These are phyloP conservation scores for Talaromyces sp. DNA, from an alignment of 2,329 filamentous ascomycete species.

Conservation along the genomic window DNA sequence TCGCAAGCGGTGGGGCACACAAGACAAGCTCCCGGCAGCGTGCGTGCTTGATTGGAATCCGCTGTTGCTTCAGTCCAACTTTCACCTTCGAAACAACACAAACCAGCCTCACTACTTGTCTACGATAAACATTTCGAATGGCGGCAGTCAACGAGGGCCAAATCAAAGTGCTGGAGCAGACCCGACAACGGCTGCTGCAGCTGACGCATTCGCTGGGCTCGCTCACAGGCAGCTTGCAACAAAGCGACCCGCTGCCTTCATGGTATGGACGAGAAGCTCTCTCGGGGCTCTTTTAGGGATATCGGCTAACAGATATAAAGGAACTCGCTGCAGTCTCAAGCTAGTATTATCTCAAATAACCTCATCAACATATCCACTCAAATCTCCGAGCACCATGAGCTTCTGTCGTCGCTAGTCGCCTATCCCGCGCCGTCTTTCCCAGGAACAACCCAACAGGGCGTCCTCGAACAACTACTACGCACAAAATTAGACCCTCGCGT, in stretches of 20 bases:
- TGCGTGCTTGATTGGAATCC: conserved; percentile 9
- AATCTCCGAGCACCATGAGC: conserved; percentile 60
- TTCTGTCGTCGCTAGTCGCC: conserved; percentile 66
- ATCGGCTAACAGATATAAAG: conserved; percentile 35
- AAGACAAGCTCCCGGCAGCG: neutral
- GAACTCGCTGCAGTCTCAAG: conserved; percentile 66
- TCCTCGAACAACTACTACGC: conserved; percentile 67
- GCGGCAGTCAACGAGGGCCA: conserved; percentile 36
- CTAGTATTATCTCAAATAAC: conserved; percentile 66
- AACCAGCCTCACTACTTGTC: neutral
- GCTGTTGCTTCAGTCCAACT: neutral
- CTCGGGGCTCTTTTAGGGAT: neutral
- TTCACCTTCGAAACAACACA: neutral
- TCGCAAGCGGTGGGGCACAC: neutral
- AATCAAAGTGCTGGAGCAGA: conserved; percentile 64
- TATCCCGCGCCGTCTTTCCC: conserved; percentile 74
- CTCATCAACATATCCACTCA: conserved; percentile 63
- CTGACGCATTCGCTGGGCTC: conserved; percentile 65
- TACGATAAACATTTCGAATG: conserved; percentile 22
- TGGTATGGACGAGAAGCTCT: conserved; percentile 47
- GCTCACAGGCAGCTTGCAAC: conserved; percentile 57
- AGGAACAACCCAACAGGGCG: conserved; percentile 57
- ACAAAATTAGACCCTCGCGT: conserved; percentile 79
- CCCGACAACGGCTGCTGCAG: conserved; percentile 63
- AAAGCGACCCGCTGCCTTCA: conserved; percentile 62